Base-by-base conservation (phyloP, 345 rosid genomes). In the Eucalyptus globulus region DNA sequence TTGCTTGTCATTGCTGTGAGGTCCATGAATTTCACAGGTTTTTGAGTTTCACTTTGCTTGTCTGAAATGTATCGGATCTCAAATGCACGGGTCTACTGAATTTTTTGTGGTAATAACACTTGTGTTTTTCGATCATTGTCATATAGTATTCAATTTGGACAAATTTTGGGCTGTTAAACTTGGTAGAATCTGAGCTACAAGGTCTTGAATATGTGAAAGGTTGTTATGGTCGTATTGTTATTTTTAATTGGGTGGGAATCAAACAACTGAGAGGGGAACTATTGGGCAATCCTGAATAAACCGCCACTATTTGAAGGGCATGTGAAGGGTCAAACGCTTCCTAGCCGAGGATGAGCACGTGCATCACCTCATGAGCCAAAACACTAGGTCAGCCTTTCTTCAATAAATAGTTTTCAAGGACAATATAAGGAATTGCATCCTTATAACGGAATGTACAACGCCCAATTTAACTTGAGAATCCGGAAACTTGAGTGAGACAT, bases 381-480 rank as follows among this genome's bases (percentile, higher is more conserved):
- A 22, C 62, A 1, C 62, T 56, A 56, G 62, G 62, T 53, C 62
- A 56, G 29, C 29, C 62, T 2, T 22, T 56, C 27, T 56, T 56
- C 13, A 24, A 24, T 56, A 56, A 0, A 24, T 56, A 56, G 13
- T 24, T 56, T 56, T 56, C 62, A 56, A 56, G 62, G 62, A 56
- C 62, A 22, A 56, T 2, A 56, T 24, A 1, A 24, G 62, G 12
- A 56, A 56, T 56, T 56, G 62, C 29, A 24, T 56, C 62, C 62
- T 56, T 22, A 4, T 22, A 56, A 56, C 2, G 0, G 6, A 22
- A 21, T 22, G 60, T 54, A 22, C 10, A 21, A 1, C 0, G 12
- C 5, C 60, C 26, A 21, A 22, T 54, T 22, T 56, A 56, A 13
- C 62, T 9, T 56, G 27, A 24, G 26, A 9, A 56, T 56, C 62